Percentiles rank a stretch among this genome's conserved stretches.
phyloP scores from a whole-genome alignment of 257 asterid genomes.

The Nemophila menziesii region DNA sequence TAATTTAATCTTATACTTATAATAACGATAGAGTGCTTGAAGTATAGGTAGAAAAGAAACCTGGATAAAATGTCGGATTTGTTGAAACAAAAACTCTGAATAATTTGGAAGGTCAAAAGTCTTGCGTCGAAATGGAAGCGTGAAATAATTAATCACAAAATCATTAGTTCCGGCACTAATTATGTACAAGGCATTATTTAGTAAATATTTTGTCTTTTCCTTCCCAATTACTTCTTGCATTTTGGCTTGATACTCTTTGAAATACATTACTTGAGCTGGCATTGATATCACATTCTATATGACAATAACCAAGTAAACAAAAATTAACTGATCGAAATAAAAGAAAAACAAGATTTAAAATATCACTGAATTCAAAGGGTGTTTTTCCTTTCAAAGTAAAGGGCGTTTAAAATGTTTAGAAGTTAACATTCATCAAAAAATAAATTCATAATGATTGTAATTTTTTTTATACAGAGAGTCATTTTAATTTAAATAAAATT shows the following conservation, averaged over 20 bases:
- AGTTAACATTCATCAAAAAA: too few species aligned
- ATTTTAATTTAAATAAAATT: too few species aligned
- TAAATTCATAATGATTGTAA: too few species aligned
- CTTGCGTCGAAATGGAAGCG: slow-evolving; percentile 41
- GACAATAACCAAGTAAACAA: not conserved
- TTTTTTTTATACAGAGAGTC: too few species aligned
- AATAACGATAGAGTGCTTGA: too few species aligned
- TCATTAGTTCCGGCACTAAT: slow-evolving; percentile 85
- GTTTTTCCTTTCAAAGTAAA: too few species aligned
- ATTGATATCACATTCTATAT: slow-evolving; percentile 50
- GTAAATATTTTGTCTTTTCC: slow-evolving; percentile 25
- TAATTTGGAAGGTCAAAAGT: slow-evolving; percentile 35
- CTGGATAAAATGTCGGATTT: slow-evolving; percentile 33
- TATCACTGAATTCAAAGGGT: not conserved
- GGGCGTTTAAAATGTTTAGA: too few species aligned
- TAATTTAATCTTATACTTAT: too few species aligned
- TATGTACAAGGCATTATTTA: slow-evolving; percentile 33
- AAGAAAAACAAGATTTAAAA: not conserved
- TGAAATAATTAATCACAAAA: slow-evolving; percentile 48
- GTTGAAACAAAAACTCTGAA: slow-evolving; percentile 28
- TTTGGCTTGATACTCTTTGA: slow-evolving; percentile 35
- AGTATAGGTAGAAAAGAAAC: slow-evolving; percentile 24
- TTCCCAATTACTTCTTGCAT: slow-evolving; percentile 32
- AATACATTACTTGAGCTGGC: slow-evolving; percentile 34
- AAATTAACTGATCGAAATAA: not conserved